Percentiles rank a stretch among this genome's conserved stretches.
These are phyloP conservation scores for Conoideocrella luteorostrata DNA, from an alignment of 2,329 filamentous ascomycete genomes.

Conservation along the genomic window DNA sequence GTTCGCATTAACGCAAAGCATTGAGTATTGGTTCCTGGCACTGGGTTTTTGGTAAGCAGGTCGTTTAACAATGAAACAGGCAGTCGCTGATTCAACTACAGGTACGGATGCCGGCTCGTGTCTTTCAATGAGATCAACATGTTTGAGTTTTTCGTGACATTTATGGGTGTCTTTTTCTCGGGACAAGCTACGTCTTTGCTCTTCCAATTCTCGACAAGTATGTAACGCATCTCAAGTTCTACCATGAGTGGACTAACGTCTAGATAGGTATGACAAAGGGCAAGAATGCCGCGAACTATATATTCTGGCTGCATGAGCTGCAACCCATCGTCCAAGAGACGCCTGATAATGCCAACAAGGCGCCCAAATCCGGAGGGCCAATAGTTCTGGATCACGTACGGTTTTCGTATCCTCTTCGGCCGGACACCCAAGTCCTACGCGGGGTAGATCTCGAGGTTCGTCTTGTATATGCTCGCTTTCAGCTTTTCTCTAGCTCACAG, in stretches of 20 bases:
- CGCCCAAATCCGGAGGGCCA: conserved; percentile 23
- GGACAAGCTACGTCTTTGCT: conserved; percentile 34
- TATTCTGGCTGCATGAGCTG: conserved; percentile 40
- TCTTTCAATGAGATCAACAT: conserved; percentile 42
- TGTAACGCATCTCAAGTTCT: too few relatives aligned
- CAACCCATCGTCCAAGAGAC: conserved; percentile 36
- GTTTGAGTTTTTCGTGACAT: conserved; percentile 44
- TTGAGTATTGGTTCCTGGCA: conserved; percentile 32
- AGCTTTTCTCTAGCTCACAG: too few relatives aligned
- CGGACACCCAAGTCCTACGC: conserved; percentile 32
- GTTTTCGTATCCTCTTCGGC: conserved; percentile 55
- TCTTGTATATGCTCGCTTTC: background rate
- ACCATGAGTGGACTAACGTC: too few relatives aligned
- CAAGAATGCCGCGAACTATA: conserved; percentile 41
- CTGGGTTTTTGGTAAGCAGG: conserved; percentile 31
- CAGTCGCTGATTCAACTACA: background rate
- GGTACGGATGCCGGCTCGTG: conserved; percentile 31
- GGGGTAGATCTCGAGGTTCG: conserved; percentile 33
- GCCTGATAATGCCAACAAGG: conserved; percentile 29
- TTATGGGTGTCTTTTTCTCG: conserved; percentile 43
- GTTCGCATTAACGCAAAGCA: conserved; percentile 30
- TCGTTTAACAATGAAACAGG: background rate
- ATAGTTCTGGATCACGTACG: conserved; percentile 49
- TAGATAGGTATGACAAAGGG: conserved; percentile 50
- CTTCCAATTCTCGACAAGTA: conserved; percentile 43